Percentiles rank a stretch among this genome's conserved stretches.
These are phyloP conservation scores for Yarrowia sp. DNA, from an alignment of 805 yeast genomes.

Conservation along the genomic window DNA sequence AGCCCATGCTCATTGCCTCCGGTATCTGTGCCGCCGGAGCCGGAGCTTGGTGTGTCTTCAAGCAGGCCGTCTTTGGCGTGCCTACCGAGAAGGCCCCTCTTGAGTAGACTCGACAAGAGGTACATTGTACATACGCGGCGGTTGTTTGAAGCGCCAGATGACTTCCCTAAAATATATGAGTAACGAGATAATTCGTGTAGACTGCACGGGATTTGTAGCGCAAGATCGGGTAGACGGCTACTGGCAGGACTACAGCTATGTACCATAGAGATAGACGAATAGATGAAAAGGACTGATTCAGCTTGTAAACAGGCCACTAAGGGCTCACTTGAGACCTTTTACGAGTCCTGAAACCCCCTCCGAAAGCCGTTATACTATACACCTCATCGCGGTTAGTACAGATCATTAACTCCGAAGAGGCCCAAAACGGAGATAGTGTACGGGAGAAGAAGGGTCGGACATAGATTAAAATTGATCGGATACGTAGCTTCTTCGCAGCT, in stretches of 20 bases:
- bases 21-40: conserved; percentile 86
- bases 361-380: too few species aligned
- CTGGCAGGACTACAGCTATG: too few species aligned
- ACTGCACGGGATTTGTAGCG: background rate
- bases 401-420: background rate
- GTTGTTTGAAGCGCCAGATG: background rate
- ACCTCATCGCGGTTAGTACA: too few species aligned
- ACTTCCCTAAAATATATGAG: conserved; percentile 12
- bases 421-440: background rate
- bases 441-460: background rate
- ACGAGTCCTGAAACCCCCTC: too few species aligned
- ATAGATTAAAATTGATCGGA: background rate
- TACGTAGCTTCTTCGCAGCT: too few species aligned
- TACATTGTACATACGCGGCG: conserved; percentile 25
- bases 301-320: too few species aligned
- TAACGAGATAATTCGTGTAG: background rate
- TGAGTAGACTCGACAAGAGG: conserved; percentile 23
- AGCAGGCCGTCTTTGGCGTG: conserved; percentile 39
- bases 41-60: conserved; percentile 87
- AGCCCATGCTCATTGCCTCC: conserved; percentile 84
- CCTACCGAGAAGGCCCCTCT: conserved; percentile 8
- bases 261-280: too few species aligned
- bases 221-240: too few species aligned
- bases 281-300: too few species aligned
- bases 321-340: too few species aligned